phyloP scores from a whole-genome alignment of 2,329 filamentous ascomycete species.

The Zymoseptoria tritici region DNA sequence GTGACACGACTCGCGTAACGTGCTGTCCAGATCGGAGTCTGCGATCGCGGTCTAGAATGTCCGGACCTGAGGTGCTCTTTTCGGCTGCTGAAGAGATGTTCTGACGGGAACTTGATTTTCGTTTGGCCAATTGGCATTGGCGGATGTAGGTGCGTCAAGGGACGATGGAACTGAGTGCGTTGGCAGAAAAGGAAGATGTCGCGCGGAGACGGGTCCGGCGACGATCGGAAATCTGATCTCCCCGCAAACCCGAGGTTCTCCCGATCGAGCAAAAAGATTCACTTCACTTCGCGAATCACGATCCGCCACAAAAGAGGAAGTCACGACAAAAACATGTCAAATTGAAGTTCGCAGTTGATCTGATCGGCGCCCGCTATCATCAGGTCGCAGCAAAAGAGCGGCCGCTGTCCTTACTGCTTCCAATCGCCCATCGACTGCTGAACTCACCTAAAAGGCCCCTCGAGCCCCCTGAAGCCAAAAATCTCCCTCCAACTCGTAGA shows the following conservation, averaged over 20 bases:
- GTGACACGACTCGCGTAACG: background rate
- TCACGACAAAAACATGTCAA: background rate
- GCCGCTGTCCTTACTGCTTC: background rate
- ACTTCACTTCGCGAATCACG: background rate
- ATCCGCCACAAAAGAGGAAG: background rate
- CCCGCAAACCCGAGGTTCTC: background rate
- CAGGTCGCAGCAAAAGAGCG: too few species aligned
- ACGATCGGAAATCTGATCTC: background rate
- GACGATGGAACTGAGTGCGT: too few species aligned
- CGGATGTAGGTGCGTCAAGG: too few species aligned
- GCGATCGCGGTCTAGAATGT: background rate
- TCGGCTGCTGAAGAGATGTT: too few species aligned
- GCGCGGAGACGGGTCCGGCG: background rate
- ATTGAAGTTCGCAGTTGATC: background rate
- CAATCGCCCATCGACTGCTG: background rate
- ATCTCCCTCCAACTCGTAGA: background rate
- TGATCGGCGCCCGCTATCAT: background rate
- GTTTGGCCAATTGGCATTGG: too few species aligned
- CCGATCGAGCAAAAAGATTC: background rate
- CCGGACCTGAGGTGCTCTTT: too few species aligned
- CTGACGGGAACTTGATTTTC: too few species aligned
- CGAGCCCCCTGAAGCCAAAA: too few species aligned
- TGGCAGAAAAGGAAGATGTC: too few species aligned
- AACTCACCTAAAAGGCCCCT: background rate
- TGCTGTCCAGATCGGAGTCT: background rate